Percentiles rank a stretch among this genome's conserved stretches.
phyloP scores from a whole-genome alignment of 331 rosid genomes.

The Quercus tomentella region DNA sequence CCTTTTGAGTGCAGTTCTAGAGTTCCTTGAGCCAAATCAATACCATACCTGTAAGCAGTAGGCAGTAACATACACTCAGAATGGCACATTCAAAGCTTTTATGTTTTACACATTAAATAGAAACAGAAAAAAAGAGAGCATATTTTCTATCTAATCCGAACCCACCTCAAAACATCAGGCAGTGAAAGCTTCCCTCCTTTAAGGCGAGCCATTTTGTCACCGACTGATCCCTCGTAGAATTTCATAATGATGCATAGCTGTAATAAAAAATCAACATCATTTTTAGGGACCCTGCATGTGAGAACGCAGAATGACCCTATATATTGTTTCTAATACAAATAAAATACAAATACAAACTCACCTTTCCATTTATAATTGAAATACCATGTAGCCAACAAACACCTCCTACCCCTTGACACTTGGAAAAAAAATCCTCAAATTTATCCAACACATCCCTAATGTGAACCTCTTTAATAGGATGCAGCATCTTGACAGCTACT shows the following conservation, averaged over 20 bases:
- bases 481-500: constrained; percentile 86
- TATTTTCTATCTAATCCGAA: constrained; percentile 9
- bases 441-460: constrained; percentile 53
- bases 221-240: constrained; percentile 78
- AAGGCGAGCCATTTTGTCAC: constrained; percentile 78
- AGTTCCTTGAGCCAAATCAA: constrained; percentile 65
- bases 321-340: constrained; percentile 1
- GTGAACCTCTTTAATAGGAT: constrained; percentile 61
- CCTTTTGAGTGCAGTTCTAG: constrained; percentile 70
- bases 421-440: constrained; percentile 46
- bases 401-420: constrained; percentile 55
- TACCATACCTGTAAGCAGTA: constrained; percentile 71
- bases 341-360: constrained; percentile 14
- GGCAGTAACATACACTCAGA: constrained; percentile 24
- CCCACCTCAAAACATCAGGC: constrained; percentile 75
- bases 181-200: constrained; percentile 54
- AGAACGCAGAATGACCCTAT: constrained; percentile 3
- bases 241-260: constrained; percentile 84
- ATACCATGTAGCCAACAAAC: constrained; percentile 67
- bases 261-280: not conserved
- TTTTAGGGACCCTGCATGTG: constrained; percentile 17
- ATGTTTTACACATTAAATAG: not conserved
- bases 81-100: not conserved
- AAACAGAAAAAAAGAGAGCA: not conserved
- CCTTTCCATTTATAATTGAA: constrained; percentile 78